phyloP scores from a whole-genome alignment of 257 asterid genomes.

The Sherardia arvensis region DNA sequence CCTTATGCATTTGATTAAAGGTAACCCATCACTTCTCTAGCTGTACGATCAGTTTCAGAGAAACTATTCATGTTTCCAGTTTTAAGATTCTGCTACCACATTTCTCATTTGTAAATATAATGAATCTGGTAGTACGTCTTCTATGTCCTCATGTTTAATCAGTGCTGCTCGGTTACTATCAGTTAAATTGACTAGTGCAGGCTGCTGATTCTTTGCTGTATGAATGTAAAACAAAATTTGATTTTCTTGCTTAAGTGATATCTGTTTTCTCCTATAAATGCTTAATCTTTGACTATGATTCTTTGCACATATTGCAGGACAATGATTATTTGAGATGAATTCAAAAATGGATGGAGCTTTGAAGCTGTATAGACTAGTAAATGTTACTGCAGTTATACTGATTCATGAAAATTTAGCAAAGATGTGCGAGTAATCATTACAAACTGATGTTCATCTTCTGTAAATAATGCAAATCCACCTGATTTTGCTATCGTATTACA shows the following conservation, averaged over 20 bases:
- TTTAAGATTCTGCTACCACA: neutral
- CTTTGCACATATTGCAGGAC: slow-evolving; percentile 1
- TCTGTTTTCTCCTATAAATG: neutral
- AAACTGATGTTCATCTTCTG: neutral
- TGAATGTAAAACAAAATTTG: neutral
- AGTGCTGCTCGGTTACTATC: neutral
- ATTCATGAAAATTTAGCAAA: neutral
- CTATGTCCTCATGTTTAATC: neutral
- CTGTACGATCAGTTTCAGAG: neutral
- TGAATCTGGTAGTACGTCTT: neutral
- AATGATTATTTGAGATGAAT: neutral
- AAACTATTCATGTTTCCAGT: too few relatives aligned
- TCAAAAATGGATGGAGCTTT: neutral
- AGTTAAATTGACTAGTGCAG: neutral
- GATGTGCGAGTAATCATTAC: neutral
- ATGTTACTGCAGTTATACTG: neutral
- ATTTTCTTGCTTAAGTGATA: neutral
- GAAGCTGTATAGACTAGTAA: neutral
- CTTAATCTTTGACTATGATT: neutral
- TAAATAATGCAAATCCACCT: neutral
- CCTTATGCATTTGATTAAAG: slow-evolving; percentile 93
- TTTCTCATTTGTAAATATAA: neutral
- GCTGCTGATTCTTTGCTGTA: neutral
- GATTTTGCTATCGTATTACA: neutral
- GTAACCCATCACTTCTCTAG: slow-evolving; percentile 21